Evolutionary conservation across 306 rosid species (phyloP), one percentile per base, ranked within the genome.

Genomic region (Oxytropis ochrocephala): DNA sequence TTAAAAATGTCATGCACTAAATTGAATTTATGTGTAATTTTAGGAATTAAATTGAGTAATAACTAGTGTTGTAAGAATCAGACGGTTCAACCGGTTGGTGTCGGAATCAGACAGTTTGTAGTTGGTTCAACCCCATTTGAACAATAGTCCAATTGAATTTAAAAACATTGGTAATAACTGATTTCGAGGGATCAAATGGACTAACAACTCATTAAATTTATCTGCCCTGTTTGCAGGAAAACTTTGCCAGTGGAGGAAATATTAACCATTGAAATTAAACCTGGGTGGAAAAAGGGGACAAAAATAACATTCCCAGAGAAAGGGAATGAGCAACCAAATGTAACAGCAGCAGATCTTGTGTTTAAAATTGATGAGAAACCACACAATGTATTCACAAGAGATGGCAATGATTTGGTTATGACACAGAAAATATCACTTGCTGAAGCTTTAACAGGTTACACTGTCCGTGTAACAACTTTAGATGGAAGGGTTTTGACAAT

Each of bases 281-380:
- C 75, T 0, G 80, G 80, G 5, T 76, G 80, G 80, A 75, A 67
- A 59, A 75, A 49, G 9, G 80, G 80, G 0, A 75, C 80, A 49
- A 75, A 75, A 21, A 58, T 75, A 33, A 75, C 80, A 0, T 75
- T 67, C 39, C 39, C 55, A 0, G 80, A 67, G 62, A 75, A 67
- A 75, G 80, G 80, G 39, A 75, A 75, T 18, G 80, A 67, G 56
- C 75, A 75, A 4, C 75, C 80, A 58, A 75, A 75, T 49, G 63
- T 67, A 6, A 67, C 58, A 46, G 39, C 80, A 11, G 32, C 75
- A 3, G 80, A 75, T 75, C 80, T 75, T 16, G 63, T 68, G 11
- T 75, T 75, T 50, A 39, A 67, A 0, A 67, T 75, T 12, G 75
- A 75, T 18, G 75, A 75, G 11, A 75, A 75, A 29, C 69, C 80